Conservation (phyloP, 1,139 yeast species). For the Hanseniaspora sp. region DNA sequence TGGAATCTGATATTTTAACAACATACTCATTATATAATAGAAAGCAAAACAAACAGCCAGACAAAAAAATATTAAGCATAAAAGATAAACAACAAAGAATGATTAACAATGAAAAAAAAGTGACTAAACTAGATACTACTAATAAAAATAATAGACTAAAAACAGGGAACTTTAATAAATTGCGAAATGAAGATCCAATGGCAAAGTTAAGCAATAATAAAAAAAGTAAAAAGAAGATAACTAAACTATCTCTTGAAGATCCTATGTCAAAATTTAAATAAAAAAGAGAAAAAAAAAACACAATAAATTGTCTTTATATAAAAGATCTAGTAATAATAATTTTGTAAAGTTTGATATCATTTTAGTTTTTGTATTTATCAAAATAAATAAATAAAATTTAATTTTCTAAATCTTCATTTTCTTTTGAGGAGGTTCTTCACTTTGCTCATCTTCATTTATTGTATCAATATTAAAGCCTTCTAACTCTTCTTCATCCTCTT, state of each 20-base stretch:
- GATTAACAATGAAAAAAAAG: neutral
- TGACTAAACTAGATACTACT: neutral
- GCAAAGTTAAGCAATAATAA: neutral
- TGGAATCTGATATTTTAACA: neutral
- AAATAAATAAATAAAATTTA: neutral
- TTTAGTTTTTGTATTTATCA: neutral
- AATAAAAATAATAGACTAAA: neutral
- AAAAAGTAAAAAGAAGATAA: neutral
- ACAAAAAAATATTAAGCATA: conserved; percentile 10
- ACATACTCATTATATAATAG: neutral
- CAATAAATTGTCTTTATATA: neutral
- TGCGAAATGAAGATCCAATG: conserved; percentile 19
- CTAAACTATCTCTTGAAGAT: conserved; percentile 8
- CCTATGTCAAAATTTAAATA: conserved; percentile 12
- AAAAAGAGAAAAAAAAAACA: neutral
- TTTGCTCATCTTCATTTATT: conserved; percentile 20
- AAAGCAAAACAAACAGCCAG: conserved; percentile 4
- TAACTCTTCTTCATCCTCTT: conserved; percentile 16
- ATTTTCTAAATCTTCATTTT: neutral
- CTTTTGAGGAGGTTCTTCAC: conserved; percentile 16
- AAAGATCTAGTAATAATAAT: neutral
- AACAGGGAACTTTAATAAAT: neutral
- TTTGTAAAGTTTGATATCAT: neutral
- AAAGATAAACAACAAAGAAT: conserved; percentile 1
- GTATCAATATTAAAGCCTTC: conserved; percentile 32